Percentiles rank a stretch among this genome's conserved stretches.
phyloP scores from a whole-genome alignment of 257 asterid genomes.

The Craterostigma plantagineum region DNA sequence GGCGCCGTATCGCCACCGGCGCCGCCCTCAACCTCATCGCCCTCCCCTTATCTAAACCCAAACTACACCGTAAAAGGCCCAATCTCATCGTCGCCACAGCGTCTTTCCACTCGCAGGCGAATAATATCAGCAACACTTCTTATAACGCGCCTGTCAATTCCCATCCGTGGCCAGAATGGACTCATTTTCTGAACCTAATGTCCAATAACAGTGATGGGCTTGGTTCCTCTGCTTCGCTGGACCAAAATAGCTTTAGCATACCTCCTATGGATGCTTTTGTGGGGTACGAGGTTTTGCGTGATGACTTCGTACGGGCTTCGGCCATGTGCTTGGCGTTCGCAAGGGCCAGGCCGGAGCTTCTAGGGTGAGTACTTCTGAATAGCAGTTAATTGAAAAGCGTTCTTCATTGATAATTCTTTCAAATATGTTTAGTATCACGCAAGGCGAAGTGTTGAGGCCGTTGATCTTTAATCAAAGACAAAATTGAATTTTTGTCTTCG shows the following conservation, averaged over 20 bases:
- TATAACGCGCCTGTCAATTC: conserved; percentile 14
- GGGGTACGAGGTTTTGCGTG: conserved; percentile 42
- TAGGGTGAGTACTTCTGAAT: conserved; percentile 30
- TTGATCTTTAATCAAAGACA: no score
- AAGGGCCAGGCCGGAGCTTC: conserved; percentile 39
- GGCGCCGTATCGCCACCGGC: conserved; percentile 21
- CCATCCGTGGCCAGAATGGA: conserved; percentile 72
- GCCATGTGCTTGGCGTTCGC: conserved; percentile 51
- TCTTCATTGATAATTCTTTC: not conserved
- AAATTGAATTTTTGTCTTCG: no score
- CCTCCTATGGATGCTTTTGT: conserved; percentile 62
- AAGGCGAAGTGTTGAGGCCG: no score
- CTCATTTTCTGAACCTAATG: conserved; percentile 22
- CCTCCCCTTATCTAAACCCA: conserved; percentile 14
- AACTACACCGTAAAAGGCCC: conserved; percentile 10
- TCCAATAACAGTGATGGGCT: conserved; percentile 13
- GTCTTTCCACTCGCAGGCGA: conserved; percentile 25
- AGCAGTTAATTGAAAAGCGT: not conserved
- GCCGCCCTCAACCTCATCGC: conserved; percentile 16
- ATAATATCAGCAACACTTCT: conserved; percentile 6
- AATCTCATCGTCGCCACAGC: conserved; percentile 11
- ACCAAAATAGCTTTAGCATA: conserved; percentile 8
- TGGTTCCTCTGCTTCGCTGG: not conserved
- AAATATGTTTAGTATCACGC: not conserved
- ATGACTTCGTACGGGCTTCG: conserved; percentile 43